Conservation (phyloP, 306 rosid species). For the Dalbergia oliveri region DNA sequence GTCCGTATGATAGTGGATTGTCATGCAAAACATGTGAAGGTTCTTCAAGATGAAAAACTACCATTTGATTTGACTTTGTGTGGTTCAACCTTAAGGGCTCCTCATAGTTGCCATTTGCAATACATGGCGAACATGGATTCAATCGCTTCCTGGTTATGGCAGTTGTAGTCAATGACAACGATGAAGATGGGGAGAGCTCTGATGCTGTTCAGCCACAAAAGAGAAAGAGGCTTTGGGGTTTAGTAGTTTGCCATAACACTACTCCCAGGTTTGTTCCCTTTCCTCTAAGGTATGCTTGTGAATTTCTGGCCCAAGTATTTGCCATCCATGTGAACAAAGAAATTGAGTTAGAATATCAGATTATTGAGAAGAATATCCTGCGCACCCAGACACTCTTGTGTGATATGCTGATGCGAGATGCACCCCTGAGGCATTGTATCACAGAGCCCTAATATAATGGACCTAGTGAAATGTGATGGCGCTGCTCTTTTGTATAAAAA, state of each 20-base stretch:
- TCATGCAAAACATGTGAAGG: constrained; percentile 76
- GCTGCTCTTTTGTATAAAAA: constrained; percentile 80
- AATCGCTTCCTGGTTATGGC: constrained; percentile 97
- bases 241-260: constrained; percentile 94
- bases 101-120: constrained; percentile 88
- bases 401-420: constrained; percentile 96
- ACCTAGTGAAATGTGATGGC: constrained; percentile 95
- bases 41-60: constrained; percentile 85
- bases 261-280: constrained; percentile 93
- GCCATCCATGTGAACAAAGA: constrained; percentile 95
- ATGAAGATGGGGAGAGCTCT: constrained; percentile 71
- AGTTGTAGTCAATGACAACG: constrained; percentile 87
- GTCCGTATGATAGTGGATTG: constrained; percentile 97
- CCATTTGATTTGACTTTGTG: constrained; percentile 82
- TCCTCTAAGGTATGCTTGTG: constrained; percentile 99
- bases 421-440: constrained; percentile 90
- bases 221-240: constrained; percentile 93
- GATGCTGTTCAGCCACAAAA: constrained; percentile 74
- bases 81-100: constrained; percentile 93
- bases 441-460: constrained; percentile 93
- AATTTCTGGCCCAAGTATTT: constrained; percentile 94
- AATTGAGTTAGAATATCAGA: constrained; percentile 83
- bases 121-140: constrained; percentile 93
- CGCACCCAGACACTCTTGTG: constrained; percentile 94
- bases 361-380: constrained; percentile 84